These are phyloP conservation scores for Leccinum pachyderme DNA, from an alignment of 1,284 basidiomycete genomes.

Conservation along the genomic window DNA sequence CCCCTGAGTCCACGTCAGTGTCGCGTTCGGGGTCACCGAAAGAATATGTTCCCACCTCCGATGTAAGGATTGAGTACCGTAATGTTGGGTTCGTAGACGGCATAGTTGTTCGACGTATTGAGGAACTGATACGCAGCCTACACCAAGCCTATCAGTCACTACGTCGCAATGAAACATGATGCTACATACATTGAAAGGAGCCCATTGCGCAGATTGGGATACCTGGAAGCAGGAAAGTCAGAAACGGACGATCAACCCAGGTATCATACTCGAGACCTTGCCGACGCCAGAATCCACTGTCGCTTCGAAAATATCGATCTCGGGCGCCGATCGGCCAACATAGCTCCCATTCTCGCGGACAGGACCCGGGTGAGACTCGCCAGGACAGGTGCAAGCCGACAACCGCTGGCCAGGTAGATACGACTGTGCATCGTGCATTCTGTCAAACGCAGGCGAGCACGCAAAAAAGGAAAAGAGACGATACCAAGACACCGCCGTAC, in stretches of 20 bases:
- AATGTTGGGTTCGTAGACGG: constrained; percentile 26
- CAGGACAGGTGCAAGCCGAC: constrained; percentile 77
- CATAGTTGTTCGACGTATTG: constrained; percentile 28
- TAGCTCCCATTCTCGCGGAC: constrained; percentile 54
- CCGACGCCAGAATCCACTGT: constrained; percentile 30
- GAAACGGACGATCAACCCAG: neutral
- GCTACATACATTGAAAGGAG: constrained; percentile 32
- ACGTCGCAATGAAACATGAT: neutral
- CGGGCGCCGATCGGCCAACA: constrained; percentile 77
- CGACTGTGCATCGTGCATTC: constrained; percentile 38
- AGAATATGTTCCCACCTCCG: constrained; percentile 24
- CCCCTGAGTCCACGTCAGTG: constrained; percentile 22
- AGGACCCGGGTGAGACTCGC: constrained; percentile 84
- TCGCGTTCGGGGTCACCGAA: neutral
- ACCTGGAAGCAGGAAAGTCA: constrained; percentile 15
- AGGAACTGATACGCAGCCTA: constrained; percentile 32
- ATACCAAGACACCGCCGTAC: constrained; percentile 40
- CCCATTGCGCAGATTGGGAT: constrained; percentile 37
- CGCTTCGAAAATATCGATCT: constrained; percentile 53
- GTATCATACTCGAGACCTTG: constrained; percentile 12
- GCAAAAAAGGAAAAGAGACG: constrained; percentile 1
- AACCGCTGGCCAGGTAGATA: constrained; percentile 82
- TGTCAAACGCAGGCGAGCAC: constrained; percentile 6
- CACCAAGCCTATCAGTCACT: constrained; percentile 8
- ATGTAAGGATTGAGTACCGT: constrained; percentile 31